Conservation (phyloP, 1,284 basidiomycete genomes). For the Leccinum brunneo-olivaceum region DNA sequence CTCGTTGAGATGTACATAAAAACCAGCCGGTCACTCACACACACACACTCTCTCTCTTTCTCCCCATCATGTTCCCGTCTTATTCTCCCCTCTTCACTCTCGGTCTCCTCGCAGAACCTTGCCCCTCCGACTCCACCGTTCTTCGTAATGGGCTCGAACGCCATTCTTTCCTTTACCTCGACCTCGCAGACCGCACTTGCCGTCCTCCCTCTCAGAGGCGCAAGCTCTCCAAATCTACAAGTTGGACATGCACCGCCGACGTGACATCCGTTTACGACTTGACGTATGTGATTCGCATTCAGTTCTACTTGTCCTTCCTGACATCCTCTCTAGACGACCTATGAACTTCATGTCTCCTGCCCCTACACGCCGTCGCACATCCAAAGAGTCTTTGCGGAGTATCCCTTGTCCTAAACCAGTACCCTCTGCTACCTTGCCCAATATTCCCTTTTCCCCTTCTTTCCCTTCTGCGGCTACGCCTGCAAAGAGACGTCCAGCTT, state of each 20-base stretch:
- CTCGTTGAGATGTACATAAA: no score
- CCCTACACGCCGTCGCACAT: constrained; percentile 29
- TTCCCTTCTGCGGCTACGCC: background rate
- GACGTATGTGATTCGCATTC: constrained; percentile 16
- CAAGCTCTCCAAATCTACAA: constrained; percentile 30
- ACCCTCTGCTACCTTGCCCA: constrained; percentile 40
- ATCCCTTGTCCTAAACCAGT: constrained; percentile 59
- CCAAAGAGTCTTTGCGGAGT: constrained; percentile 41
- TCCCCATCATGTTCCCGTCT: constrained; percentile 20
- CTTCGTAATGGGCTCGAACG: constrained; percentile 33
- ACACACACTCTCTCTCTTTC: no score
- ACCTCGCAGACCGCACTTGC: constrained; percentile 50
- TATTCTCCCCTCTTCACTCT: constrained; percentile 28
- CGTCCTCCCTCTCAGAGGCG: constrained; percentile 39
- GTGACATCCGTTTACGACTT: constrained; percentile 15
- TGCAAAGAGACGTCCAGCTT: constrained; percentile 12
- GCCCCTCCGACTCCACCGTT: background rate
- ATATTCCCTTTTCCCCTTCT: constrained; percentile 16
- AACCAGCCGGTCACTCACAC: no score
- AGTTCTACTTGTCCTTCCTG: background rate
- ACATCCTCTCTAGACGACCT: constrained; percentile 15
- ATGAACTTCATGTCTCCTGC: constrained; percentile 5
- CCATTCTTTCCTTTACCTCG: constrained; percentile 53
- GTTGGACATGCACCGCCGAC: constrained; percentile 24
- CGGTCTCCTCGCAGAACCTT: constrained; percentile 23